These are phyloP conservation scores for Astragalus glycyphyllos DNA, from an alignment of 306 rosid genomes.

Conservation along the genomic window DNA sequence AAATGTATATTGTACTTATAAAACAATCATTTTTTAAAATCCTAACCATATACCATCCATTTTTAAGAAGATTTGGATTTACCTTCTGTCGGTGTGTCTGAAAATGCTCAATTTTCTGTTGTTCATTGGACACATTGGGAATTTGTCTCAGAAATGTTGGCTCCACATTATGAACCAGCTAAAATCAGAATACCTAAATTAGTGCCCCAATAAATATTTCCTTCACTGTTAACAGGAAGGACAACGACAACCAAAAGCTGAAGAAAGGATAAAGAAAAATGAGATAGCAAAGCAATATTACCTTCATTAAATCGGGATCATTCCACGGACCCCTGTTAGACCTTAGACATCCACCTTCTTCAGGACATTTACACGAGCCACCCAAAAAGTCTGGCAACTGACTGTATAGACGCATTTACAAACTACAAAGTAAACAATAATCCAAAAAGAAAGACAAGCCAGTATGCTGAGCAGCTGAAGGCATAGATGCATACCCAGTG, in stretches of 20 bases:
- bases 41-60: slow-evolving; percentile 31
- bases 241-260: not conserved
- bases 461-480: slow-evolving; percentile 7
- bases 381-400: slow-evolving; percentile 97
- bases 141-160: slow-evolving; percentile 73
- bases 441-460: slow-evolving; percentile 25
- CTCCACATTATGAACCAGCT: slow-evolving; percentile 75
- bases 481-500: slow-evolving; percentile 58
- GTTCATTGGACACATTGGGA: slow-evolving; percentile 52
- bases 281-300: slow-evolving; percentile 29
- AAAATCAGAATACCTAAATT: slow-evolving; percentile 49
- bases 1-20: not conserved
- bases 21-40: slow-evolving; percentile 1
- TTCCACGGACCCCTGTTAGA: slow-evolving; percentile 97
- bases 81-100: slow-evolving; percentile 64
- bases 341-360: slow-evolving; percentile 90
- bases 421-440: slow-evolving; percentile 36
- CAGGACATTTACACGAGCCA: slow-evolving; percentile 86
- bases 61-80: slow-evolving; percentile 36
- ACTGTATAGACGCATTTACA: slow-evolving; percentile 59
- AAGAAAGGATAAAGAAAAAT: slow-evolving; percentile 12
- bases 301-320: slow-evolving; percentile 92
- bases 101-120: slow-evolving; percentile 57
- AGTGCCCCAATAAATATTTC: slow-evolving; percentile 30
- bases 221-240: too few species aligned